Evolutionary conservation across 2,329 filamentous ascomycete species (phyloP).

Genomic region (Epichloe brachyelytri): DNA sequence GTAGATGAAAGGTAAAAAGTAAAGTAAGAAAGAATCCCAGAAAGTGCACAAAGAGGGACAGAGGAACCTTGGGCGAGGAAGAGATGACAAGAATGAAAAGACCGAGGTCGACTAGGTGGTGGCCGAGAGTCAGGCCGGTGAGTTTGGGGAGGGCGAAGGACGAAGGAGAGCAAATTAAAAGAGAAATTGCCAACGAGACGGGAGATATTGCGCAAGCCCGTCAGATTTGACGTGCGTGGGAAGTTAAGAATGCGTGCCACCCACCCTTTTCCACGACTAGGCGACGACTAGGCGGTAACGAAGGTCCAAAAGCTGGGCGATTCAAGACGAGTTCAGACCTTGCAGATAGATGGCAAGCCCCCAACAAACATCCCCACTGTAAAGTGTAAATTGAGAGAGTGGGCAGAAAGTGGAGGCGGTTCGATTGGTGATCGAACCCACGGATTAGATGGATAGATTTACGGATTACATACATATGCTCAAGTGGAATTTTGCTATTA

Average conservation of each 20-base stretch:
- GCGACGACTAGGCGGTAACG: background rate
- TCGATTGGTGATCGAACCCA: too few relatives aligned
- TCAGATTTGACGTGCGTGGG: background rate
- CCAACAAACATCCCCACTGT: too few relatives aligned
- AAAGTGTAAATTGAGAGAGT: too few relatives aligned
- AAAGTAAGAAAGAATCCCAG: background rate
- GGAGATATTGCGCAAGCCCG: background rate
- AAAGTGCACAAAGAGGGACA: background rate
- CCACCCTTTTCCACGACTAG: background rate
- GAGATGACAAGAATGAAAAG: background rate
- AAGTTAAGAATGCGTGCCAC: background rate
- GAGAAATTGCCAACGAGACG: slow-evolving; percentile 1
- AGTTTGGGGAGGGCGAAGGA: background rate
- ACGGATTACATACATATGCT: too few relatives aligned
- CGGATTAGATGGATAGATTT: too few relatives aligned
- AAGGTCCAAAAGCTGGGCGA: background rate
- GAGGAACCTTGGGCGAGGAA: background rate
- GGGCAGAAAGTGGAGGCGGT: too few relatives aligned
- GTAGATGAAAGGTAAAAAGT: background rate
- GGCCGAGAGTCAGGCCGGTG: background rate
- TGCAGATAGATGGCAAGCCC: too few relatives aligned
- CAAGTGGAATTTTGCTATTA: too few relatives aligned
- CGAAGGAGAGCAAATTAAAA: background rate
- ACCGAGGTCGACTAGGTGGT: background rate
- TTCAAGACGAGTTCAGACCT: background rate